Evolutionary conservation across 106 monocot species (phyloP), one percentile per base, ranked within the genome.

Genomic region (Phalaenopsis aphrodite): DNA sequence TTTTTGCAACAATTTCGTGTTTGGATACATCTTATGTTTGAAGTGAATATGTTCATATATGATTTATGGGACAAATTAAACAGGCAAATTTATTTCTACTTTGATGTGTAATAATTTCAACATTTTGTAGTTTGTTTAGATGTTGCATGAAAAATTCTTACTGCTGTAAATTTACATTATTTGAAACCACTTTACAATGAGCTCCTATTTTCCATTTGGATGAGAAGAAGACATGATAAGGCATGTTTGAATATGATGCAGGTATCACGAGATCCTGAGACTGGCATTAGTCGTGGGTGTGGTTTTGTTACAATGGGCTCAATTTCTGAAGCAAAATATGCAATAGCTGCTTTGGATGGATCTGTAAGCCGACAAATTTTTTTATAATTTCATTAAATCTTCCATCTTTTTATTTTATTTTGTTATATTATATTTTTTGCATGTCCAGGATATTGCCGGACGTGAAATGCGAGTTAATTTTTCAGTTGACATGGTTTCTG

Each of bases 381-480:
- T 52, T 45, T 45, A 45, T 61, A 48, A 71, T 74, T 48, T 78
- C 19, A 12, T 24, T 17, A 5, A 75, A 24, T 11, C 17, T 49
- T 76, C 76, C 24, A 24, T 76, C 8, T 30, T 30, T 30, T 49
- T 48, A 17, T 76, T 24, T 16, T 12, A 23, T 49, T 48, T 30
- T 30, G 0, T 30, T 42, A 12, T 24, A 10, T 49, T 43, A 36
- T 43, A 36, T 1, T n/a, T 30, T 52, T 52, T 78, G 69, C 23
- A 8, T 58, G 11, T 52, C 16, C 77, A 95, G 95, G 92, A 95
- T 81, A 68, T 92, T 41, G 85, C 81, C 82, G 95, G 92, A 7
- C 90, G 95, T 42, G 92, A 95, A 87, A 39, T 95, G 47, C 85
- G 91, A 78, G 95, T 95, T 55, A 90, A 90, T 77, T 88, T 87